These are phyloP conservation scores for Glomus cerebriforme DNA, from an alignment of 192 early-diverging fungal genomes.

Conservation along the genomic window DNA sequence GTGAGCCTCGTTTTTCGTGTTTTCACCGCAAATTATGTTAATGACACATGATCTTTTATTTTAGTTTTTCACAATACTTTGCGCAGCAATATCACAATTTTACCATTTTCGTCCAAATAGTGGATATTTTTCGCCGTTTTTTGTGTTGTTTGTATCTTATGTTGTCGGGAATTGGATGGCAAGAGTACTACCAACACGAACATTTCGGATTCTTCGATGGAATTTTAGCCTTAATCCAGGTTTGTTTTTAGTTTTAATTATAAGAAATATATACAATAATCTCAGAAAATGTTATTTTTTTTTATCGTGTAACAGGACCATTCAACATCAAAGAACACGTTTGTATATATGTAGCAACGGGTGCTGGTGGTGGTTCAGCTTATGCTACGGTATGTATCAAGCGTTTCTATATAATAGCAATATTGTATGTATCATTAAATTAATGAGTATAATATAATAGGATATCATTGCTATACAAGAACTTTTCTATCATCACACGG, in stretches of 20 bases:
- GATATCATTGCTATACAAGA: constrained; percentile 60
- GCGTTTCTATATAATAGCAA: neutral
- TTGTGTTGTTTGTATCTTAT: constrained; percentile 42
- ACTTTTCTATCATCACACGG: constrained; percentile 55
- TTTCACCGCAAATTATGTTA: neutral
- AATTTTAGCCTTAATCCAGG: constrained; percentile 24
- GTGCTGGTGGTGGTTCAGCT: constrained; percentile 50
- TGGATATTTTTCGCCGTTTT: constrained; percentile 36
- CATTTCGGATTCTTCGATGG: neutral
- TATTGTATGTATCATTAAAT: too few species aligned
- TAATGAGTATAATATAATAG: neutral
- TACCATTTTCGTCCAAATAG: constrained; percentile 44
- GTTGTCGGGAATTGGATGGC: constrained; percentile 38
- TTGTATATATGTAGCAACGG: constrained; percentile 56
- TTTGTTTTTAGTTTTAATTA: neutral
- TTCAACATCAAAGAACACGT: constrained; percentile 74
- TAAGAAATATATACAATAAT: neutral
- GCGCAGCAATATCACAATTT: constrained; percentile 41
- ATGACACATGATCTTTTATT: neutral
- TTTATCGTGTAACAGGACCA: constrained; percentile 20
- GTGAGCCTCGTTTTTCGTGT: constrained; percentile 21
- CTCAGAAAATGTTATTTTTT: neutral
- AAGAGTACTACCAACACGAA: neutral
- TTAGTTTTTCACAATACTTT: constrained; percentile 38
- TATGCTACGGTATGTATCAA: constrained; percentile 52